A percentile compares a stretch with the other conserved stretches of the same genome.
These are phyloP conservation scores for Stachybotrys chartarum DNA, from an alignment of 2,329 filamentous ascomycete genomes.

Conservation along the genomic window DNA sequence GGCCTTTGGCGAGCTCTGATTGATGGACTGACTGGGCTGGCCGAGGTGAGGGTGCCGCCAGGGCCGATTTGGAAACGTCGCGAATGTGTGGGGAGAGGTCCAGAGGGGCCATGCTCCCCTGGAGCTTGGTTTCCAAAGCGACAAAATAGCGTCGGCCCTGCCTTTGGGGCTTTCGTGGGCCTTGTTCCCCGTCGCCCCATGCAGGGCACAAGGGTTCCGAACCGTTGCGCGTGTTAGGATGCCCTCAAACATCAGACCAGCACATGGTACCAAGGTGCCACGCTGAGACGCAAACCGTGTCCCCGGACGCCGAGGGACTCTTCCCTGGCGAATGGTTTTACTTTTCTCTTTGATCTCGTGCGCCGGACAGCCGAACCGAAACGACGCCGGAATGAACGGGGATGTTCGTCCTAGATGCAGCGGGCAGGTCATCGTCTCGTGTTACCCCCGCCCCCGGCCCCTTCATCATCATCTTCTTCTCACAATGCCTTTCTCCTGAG, in stretches of 20 bases:
- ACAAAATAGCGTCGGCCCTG: background rate
- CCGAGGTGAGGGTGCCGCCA: background rate
- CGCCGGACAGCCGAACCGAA: background rate
- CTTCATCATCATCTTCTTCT: no score
- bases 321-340: background rate
- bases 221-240: background rate
- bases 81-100: background rate
- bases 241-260: background rate
- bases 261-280: background rate
- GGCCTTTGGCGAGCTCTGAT: background rate
- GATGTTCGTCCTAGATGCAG: background rate
- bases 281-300: background rate
- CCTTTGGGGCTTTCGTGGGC: background rate
- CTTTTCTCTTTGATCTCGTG: no score
- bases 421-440: no score
- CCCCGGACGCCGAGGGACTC: background rate
- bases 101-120: background rate
- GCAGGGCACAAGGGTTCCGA: background rate
- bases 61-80: background rate
- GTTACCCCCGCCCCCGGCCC: no score
- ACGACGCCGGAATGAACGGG: background rate
- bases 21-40: background rate
- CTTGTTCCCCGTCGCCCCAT: background rate
- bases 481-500: no score
- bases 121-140: no score